A percentile compares a stretch with the other conserved stretches of the same genome.
phyloP scores from a whole-genome alignment of 768 basidiomycete genomes.

The Lyophyllum decastes region DNA sequence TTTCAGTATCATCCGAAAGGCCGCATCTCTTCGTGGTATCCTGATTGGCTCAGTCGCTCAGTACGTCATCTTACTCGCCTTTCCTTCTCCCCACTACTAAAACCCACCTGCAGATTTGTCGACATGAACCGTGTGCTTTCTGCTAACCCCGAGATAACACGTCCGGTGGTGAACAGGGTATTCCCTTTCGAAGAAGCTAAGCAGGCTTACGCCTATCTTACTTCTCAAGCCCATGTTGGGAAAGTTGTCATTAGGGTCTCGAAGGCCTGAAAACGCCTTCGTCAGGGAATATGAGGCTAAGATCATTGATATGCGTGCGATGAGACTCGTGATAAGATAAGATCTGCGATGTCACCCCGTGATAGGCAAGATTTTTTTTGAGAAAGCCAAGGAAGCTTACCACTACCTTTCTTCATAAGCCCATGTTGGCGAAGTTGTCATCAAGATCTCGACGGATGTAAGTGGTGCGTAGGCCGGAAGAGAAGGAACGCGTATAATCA shows the following conservation, averaged over 20 bases:
- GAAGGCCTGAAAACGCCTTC: background rate
- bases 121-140: constrained; percentile 51
- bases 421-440: constrained; percentile 64
- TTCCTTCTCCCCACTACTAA: background rate
- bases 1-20: constrained; percentile 35
- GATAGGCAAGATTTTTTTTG: constrained; percentile 63
- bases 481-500: background rate
- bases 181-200: constrained; percentile 57
- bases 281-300: too few relatives aligned
- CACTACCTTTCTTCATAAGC: constrained; percentile 51
- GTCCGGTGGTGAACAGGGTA: constrained; percentile 56
- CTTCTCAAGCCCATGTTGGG: constrained; percentile 58
- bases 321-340: too few relatives aligned
- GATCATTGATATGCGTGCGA: too few relatives aligned
- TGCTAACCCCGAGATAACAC: constrained; percentile 40
- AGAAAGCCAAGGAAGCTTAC: constrained; percentile 52
- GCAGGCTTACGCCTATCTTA: constrained; percentile 53
- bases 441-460: constrained; percentile 36
- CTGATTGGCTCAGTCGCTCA: constrained; percentile 60
- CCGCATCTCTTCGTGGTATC: constrained; percentile 49
- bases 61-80: constrained; percentile 30
- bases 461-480: background rate
- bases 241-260: constrained; percentile 58
- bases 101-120: constrained; percentile 39
- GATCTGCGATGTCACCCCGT: constrained; percentile 35